Base-by-base conservation (phyloP, 495 filamentous ascomycete species). In the Collariella sp. region DNA sequence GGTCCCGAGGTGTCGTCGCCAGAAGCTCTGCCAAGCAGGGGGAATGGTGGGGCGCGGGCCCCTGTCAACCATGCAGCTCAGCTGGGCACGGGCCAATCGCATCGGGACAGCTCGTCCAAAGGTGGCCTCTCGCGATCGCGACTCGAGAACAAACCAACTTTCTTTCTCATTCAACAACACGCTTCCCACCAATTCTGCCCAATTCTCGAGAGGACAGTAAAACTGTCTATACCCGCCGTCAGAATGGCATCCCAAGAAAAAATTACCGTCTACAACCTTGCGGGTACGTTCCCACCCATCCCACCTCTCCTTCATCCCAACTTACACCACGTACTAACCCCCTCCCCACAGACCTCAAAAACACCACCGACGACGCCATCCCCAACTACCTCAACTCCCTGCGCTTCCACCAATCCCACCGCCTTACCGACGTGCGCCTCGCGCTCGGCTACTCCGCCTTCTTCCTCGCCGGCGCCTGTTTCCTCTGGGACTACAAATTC, bases 351-450 rank as follows among this genome's bases (percentile, higher is more conserved):
- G 93, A 96, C 67, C 85, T 98, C 52, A 97, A 97, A 72, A 95
- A 94, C 67, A 94, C 90, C 18, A 87, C 85, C 63, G 93, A 98
- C 76, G 93, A 98, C 65, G 88, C 89, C 51, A 82, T 98, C 44
- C 79, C 84, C n/a, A 86, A 89, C 70, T 96, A 96, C 72, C 83
- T 97, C 46, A 88, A 81, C 68, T 84, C 79, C 18, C 84, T 96
- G 38, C 77, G 81, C 54, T 96, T 94, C 78, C 77, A 69, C 23
- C 89, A 91, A 67, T 82, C 85, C 60, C 84, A 98, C 77, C 75
- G 65, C 54, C 83, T 91, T 42, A 81, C 82, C 61, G 89, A 96
- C 66, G 77, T 93, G 40, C 88, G 89, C 45, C 84, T 97, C 38
- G 72, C 76, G 1, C 69, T 98, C 0, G 91, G 94, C 42, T 97